Evolutionary conservation across 176 grass and related monocot genomes (phyloP).

Genomic region (Aegilops speltoides): DNA sequence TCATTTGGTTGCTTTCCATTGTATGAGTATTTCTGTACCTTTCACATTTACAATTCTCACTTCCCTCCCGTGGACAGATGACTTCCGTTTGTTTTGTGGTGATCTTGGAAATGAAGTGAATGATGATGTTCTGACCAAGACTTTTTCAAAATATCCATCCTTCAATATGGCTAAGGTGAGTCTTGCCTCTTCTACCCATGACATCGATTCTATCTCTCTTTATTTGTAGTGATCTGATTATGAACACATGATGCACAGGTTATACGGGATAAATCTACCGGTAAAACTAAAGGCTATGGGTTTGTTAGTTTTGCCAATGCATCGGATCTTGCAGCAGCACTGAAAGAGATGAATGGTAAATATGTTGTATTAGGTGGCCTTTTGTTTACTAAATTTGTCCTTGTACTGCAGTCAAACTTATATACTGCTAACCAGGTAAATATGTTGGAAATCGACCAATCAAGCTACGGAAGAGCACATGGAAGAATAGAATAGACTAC

Average conservation of each 20-base stretch:
- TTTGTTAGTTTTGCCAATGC: slow-evolving; percentile 82
- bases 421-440: slow-evolving; percentile 54
- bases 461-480: slow-evolving; percentile 78
- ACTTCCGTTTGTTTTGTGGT: slow-evolving; percentile 91
- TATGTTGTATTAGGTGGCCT: not conserved
- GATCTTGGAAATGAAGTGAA: slow-evolving; percentile 96
- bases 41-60: not conserved
- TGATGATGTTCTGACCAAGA: slow-evolving; percentile 69
- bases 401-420: slow-evolving; percentile 8
- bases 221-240: not conserved
- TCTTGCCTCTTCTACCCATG: not conserved
- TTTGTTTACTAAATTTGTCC: not conserved
- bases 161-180: slow-evolving; percentile 90
- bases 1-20: slow-evolving; percentile 1
- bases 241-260: slow-evolving; percentile 39
- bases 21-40: not conserved
- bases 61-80: slow-evolving; percentile 41
- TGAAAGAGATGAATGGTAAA: slow-evolving; percentile 79
- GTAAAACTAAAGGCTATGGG: slow-evolving; percentile 77
- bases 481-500: slow-evolving; percentile 74
- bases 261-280: slow-evolving; percentile 66
- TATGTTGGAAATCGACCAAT: slow-evolving; percentile 87
- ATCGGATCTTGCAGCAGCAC: slow-evolving; percentile 55
- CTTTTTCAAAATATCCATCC: slow-evolving; percentile 74
- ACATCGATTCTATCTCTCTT: not conserved